Evolutionary conservation across 2,329 filamentous ascomycete species (phyloP).

Genomic region (Scytalidium lignicola): DNA sequence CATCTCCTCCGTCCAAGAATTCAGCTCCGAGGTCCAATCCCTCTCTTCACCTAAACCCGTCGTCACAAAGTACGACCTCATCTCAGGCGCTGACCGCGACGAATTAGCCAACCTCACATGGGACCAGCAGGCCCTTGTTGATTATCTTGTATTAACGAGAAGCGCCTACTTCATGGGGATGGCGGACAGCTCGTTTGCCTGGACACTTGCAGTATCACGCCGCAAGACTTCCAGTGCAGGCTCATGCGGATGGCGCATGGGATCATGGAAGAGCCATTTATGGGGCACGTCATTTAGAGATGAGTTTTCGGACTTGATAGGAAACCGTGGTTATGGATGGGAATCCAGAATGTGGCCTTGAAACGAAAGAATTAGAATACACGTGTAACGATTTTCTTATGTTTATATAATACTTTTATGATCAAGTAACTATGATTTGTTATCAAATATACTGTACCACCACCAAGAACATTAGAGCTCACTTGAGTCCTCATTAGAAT

Average conservation of each 20-base stretch:
- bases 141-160: constrained; percentile 4
- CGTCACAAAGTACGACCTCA: constrained; percentile 8
- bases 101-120: constrained; percentile 5
- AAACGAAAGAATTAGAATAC: too few relatives aligned
- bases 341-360: too few relatives aligned
- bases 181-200: not conserved
- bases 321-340: too few relatives aligned
- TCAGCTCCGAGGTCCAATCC: not conserved
- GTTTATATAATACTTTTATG: too few relatives aligned
- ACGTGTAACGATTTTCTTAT: too few relatives aligned
- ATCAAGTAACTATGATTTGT: too few relatives aligned
- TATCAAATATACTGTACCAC: too few relatives aligned
- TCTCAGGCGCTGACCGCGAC: constrained; percentile 1
- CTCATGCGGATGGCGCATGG: not conserved
- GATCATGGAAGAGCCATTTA: too few relatives aligned
- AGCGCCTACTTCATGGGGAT: not conserved
- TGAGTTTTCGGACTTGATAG: too few relatives aligned
- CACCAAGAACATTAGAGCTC: too few relatives aligned
- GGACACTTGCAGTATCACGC: not conserved
- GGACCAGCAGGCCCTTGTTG: constrained; percentile 11
- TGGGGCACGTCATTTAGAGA: too few relatives aligned
- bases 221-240: not conserved
- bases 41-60: constrained; percentile 1
- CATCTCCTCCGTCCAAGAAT: not conserved
- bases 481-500: too few relatives aligned